Evolutionary conservation across 495 filamentous ascomycete species (phyloP), one percentile per base, ranked within the genome.

Genomic region (Xylaria palmicola): DNA sequence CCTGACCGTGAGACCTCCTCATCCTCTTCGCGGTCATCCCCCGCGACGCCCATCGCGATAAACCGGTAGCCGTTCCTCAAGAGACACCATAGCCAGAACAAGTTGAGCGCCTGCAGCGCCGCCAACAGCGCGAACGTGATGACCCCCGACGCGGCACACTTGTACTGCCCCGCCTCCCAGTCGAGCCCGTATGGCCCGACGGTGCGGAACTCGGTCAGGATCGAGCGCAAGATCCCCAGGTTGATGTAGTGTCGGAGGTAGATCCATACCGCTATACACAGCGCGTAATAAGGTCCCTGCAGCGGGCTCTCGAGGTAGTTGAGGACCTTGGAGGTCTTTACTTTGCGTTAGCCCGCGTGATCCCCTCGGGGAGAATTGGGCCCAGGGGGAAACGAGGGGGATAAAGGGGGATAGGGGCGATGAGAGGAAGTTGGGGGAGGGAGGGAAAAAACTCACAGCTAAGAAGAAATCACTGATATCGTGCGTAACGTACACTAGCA

Each of bases 401-500:
- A 24, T 24, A 41, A n/a, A 17, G 40, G 32, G 20, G 19, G 3
- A 24, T 55, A 5, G 30, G 34, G 26, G 4, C 51, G 55, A 41
- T 36, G 13, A 6, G 13, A 36, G 6, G 6, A 6, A 36, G 13
- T 36, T 36, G 6, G 32, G 17, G 17, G 22, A 2, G 3, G 27
- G 6, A 13, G 17, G 17, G 22, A 2, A 1, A 40, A 45, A 45
- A 79, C 90, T 72, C 84, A 93, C 90, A 19, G 94, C 93, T 13
- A 98, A 81, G 83, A 98, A 98, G 75, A 97, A 96, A 69, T 98
- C 94, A 55, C 86, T 90, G 62, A 97, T 89, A 66, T 98, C 93
- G 66, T 96, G 91, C 12, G 93, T 97, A 62, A 97, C 90, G 72
- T 96, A 98, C 15, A 98, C 91, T 26, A 90, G 90, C 44, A 98